Conservation (phyloP, 2,329 filamentous ascomycete species). For the Phaeosphaeriaceae sp. region DNA sequence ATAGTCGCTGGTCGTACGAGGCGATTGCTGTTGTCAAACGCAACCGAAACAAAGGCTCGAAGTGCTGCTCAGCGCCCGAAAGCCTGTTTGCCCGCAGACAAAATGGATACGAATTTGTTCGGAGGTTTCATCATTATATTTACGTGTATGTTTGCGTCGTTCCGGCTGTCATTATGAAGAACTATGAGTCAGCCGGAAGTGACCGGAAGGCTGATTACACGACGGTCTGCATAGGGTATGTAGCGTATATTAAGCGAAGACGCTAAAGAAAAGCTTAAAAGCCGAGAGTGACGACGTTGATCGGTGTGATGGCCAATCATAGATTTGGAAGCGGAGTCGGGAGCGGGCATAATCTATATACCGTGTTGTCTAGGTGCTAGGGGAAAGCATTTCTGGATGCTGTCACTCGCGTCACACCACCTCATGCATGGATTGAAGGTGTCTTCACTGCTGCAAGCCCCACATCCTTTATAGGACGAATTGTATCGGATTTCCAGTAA, state of each 20-base stretch:
- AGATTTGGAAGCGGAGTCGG: slow-evolving; percentile 12
- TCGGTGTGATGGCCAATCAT: slow-evolving; percentile 17
- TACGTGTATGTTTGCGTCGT: neutral
- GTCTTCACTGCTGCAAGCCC: neutral
- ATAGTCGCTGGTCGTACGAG: neutral
- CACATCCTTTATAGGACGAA: neutral
- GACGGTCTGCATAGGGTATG: slow-evolving; percentile 14
- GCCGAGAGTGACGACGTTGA: slow-evolving; percentile 27
- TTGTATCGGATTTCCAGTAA: neutral
- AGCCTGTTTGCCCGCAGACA: too few relatives aligned
- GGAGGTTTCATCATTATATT: neutral
- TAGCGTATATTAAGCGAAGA: slow-evolving; percentile 13
- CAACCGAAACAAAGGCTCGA: too few relatives aligned
- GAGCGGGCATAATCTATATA: too few relatives aligned
- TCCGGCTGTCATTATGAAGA: slow-evolving; percentile 3
- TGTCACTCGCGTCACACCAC: neutral
- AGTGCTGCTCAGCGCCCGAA: too few relatives aligned
- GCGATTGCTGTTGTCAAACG: too few relatives aligned
- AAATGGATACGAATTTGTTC: too few relatives aligned
- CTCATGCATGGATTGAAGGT: neutral
- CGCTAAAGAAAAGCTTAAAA: slow-evolving; percentile 30
- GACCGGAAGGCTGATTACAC: slow-evolving; percentile 18
- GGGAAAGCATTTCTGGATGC: too few relatives aligned
- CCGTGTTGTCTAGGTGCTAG: slow-evolving; percentile 1
- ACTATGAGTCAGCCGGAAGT: slow-evolving; percentile 23